phyloP scores from a whole-genome alignment of 2,329 filamentous ascomycete species.

The Aspergillus caelatus region DNA sequence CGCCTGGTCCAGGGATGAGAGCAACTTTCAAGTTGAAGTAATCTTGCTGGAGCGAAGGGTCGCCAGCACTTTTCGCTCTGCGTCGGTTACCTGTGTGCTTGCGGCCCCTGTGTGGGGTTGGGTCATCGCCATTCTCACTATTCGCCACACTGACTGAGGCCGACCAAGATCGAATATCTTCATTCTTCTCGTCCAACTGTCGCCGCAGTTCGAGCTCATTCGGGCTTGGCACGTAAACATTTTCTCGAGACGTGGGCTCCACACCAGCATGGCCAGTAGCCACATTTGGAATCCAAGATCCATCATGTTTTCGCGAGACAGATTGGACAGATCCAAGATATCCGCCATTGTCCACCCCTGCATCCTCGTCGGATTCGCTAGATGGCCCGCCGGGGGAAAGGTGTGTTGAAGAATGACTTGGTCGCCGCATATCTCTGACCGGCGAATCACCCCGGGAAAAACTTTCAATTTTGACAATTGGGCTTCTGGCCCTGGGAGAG shows the following conservation, averaged over 20 bases:
- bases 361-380: conserved; percentile 31
- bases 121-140: conserved; percentile 41
- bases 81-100: conserved; percentile 35
- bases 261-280: conserved; percentile 49
- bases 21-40: conserved; percentile 37
- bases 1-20: conserved; percentile 55
- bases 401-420: conserved; percentile 38
- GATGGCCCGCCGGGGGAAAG: conserved; percentile 38
- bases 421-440: conserved; percentile 32
- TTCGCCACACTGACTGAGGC: conserved; percentile 52
- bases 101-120: conserved; percentile 23
- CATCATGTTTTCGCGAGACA: conserved; percentile 45
- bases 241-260: conserved; percentile 49
- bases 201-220: conserved; percentile 54
- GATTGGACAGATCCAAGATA: conserved; percentile 22
- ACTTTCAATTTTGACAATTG: conserved; percentile 48
- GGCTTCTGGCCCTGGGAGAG: conserved; percentile 40
- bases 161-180: conserved; percentile 58
- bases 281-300: conserved; percentile 48
- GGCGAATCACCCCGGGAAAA: conserved; percentile 49
- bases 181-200: conserved; percentile 53
- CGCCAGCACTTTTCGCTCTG: conserved; percentile 51
- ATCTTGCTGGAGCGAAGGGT: conserved; percentile 35
- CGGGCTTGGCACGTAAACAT: conserved; percentile 50
- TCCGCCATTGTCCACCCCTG: conserved; percentile 23